These are phyloP conservation scores for Aspergillus bridgeri DNA, from an alignment of 495 filamentous ascomycete species.

Conservation along the genomic window DNA sequence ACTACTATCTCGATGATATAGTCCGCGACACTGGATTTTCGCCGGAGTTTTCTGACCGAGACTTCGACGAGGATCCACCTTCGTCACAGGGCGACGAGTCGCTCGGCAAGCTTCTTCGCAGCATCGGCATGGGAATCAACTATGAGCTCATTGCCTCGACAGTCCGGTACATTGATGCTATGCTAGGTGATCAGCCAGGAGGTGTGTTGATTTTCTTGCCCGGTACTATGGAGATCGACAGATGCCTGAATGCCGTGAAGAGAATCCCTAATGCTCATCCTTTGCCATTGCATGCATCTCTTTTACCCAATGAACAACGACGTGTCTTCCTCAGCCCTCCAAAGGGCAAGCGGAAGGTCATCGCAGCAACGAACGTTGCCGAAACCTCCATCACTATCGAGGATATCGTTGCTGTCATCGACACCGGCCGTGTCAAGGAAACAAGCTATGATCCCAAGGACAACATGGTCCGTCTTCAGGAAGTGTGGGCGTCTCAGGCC, in stretches of 20 bases:
- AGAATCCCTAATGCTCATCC: conserved; percentile 69
- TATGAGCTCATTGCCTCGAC: conserved; percentile 82
- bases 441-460: conserved; percentile 89
- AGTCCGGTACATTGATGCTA: conserved; percentile 73
- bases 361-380: conserved; percentile 93
- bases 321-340: conserved; percentile 79
- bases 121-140: conserved; percentile 82
- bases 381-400: conserved; percentile 98
- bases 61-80: conserved; percentile 37
- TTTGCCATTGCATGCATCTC: conserved; percentile 87
- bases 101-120: conserved; percentile 66
- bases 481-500: conserved; percentile 92
- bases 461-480: conserved; percentile 90
- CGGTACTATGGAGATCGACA: conserved; percentile 78
- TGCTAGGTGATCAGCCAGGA: conserved; percentile 65
- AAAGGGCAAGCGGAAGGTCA: conserved; percentile 78
- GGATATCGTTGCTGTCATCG: conserved; percentile 94
- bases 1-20: conserved; percentile 89
- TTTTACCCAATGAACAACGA: conserved; percentile 80
- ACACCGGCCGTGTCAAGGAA: conserved; percentile 92
- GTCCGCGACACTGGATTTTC: conserved; percentile 74
- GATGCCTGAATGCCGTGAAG: conserved; percentile 68
- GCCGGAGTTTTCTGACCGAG: conserved; percentile 32
- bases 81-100: conserved; percentile 36
- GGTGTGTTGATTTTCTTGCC: conserved; percentile 94